phyloP scores from a whole-genome alignment of 257 asterid genomes.

The Handroanthus guayacan region DNA sequence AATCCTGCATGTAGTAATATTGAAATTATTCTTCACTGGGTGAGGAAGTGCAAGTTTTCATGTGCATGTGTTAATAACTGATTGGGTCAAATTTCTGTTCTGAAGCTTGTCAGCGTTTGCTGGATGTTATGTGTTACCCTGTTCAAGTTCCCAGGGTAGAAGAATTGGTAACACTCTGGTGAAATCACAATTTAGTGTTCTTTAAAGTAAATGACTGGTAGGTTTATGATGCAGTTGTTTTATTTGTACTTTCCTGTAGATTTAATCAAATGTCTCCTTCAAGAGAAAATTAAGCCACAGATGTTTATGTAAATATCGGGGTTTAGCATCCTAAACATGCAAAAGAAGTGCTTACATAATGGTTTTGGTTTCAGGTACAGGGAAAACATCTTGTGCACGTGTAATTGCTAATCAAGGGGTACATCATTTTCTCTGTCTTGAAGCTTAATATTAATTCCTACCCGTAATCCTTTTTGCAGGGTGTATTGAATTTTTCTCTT shows the following conservation, averaged over 20 bases:
- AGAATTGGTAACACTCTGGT: background rate
- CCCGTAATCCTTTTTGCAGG: background rate
- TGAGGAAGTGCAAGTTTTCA: background rate
- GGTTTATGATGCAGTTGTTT: background rate
- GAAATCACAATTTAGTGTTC: background rate
- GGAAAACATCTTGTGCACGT: constrained; percentile 98
- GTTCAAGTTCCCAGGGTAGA: background rate
- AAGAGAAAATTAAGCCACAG: constrained; percentile 15
- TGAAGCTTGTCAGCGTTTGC: background rate
- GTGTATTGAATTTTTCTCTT: background rate
- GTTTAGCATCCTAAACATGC: constrained; percentile 21
- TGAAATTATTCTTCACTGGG: constrained; percentile 16
- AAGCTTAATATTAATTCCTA: constrained; percentile 29
- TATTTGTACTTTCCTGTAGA: background rate
- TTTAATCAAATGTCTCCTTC: constrained; percentile 1
- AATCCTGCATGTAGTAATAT: constrained; percentile 3
- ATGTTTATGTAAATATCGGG: background rate
- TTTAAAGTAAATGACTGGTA: constrained; percentile 7
- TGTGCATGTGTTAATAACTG: background rate
- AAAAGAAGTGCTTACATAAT: constrained; percentile 30
- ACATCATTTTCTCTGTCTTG: constrained; percentile 39
- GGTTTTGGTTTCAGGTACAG: constrained; percentile 80
- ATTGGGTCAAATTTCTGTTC: background rate
- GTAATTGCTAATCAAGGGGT: constrained; percentile 96
- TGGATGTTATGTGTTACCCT: background rate